Evolutionary conservation across 116 monocot genomes (phyloP), one percentile per base, ranked within the genome.

Genomic region (Zostera marina): DNA sequence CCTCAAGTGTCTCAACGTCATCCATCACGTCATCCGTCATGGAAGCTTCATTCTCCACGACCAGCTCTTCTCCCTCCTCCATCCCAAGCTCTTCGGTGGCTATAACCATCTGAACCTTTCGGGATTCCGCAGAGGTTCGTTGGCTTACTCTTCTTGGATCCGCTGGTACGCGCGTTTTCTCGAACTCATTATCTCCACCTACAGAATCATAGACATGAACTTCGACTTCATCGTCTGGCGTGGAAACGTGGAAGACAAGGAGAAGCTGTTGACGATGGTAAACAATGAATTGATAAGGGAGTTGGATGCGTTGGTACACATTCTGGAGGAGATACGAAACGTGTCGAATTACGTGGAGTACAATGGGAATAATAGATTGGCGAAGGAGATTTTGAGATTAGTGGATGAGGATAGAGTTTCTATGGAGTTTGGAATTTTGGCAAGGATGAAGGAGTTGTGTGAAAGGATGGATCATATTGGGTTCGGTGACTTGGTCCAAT

Each of bases 41-140:
- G 79, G 79, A 22, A 25, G 66, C 52, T 78, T 83, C 62, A 70
- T 79, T 55, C 69, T 80, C 48, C 68, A 65, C 22, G 80, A 82
- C 68, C 79, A 83, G 58, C 70, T 75, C 58, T 21, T 67, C 54
- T 39, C 68, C 15, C 26, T 66, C 20, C 70, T 81, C 57, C 70
- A 52, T 47, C 74, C 70, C 38, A 64, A 67, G 40, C 1, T 63
- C 14, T 67, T 62, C 16, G 73, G 71, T 61, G 73, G 63, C 51
- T 66, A 66, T 62, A 72, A 71, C 56, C 78, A 25, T 17, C 79
- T 63, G 61, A 68, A 67, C 26, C 68, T 41, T 22, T 52, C 69
- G 69, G 42, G 63, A 14, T 76, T 70, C 66, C 59, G 58, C 61
- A n/a, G 47, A 45, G 51, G 48, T 16, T 43, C 63, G 22, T 62